Conservation (phyloP, 1,139 yeast genomes). For the Saccharomyces hybrid region DNA sequence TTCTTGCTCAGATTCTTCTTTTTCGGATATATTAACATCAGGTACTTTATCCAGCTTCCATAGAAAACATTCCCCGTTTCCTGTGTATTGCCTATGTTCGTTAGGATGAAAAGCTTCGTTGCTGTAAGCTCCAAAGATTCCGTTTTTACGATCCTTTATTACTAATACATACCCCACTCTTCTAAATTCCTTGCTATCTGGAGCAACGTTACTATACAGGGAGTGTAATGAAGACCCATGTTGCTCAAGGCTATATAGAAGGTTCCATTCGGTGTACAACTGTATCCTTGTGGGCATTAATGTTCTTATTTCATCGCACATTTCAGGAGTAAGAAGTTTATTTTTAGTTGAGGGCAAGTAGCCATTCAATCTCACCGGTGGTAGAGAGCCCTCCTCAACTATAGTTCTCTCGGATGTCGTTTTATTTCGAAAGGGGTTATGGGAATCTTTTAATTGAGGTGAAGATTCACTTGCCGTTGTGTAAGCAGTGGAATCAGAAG, state of each 20-base stretch:
- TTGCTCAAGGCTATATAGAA: constrained; percentile 78
- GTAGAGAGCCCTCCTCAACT: constrained; percentile 34
- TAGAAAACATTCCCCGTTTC: constrained; percentile 91
- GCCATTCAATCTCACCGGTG: constrained; percentile 47
- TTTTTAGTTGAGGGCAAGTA: constrained; percentile 51
- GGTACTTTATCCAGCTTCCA: constrained; percentile 59
- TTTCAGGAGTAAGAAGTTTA: constrained; percentile 46
- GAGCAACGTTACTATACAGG: constrained; percentile 42
- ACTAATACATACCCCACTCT: constrained; percentile 62
- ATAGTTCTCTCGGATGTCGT: background rate
- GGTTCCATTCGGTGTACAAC: constrained; percentile 66
- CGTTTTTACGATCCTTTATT: constrained; percentile 53
- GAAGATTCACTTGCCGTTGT: background rate
- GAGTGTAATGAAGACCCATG: constrained; percentile 86
- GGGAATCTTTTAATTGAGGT: background rate
- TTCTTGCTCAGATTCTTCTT: constrained; percentile 8
- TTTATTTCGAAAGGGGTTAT: background rate
- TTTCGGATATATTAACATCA: constrained; percentile 7
- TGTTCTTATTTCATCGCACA: constrained; percentile 68
- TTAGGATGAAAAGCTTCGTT: constrained; percentile 69
- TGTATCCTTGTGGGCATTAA: constrained; percentile 75
- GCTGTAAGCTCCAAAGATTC: constrained; percentile 74
- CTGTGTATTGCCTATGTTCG: constrained; percentile 69
- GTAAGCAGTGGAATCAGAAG: constrained; percentile 1
- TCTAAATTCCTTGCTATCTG: constrained; percentile 30